These are phyloP conservation scores for Kwoniella dejecticola DNA, from an alignment of 768 basidiomycete genomes.

Conservation along the genomic window DNA sequence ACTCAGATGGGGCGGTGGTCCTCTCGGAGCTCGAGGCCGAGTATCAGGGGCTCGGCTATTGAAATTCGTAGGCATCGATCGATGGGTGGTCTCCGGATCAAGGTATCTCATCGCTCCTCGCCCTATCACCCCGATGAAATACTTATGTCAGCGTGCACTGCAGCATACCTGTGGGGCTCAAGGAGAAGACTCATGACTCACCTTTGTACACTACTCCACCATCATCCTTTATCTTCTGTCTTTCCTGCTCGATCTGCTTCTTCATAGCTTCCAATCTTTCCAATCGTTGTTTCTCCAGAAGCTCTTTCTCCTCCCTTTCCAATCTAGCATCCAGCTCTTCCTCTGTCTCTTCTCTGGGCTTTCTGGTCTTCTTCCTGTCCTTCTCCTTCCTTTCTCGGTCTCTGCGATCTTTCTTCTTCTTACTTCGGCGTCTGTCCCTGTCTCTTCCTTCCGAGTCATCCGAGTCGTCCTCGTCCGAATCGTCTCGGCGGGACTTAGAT, in stretches of 20 bases:
- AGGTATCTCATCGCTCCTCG: constrained; percentile 53
- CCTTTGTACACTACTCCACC: constrained; percentile 54
- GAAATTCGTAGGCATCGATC: constrained; percentile 29
- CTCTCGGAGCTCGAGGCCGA: constrained; percentile 18
- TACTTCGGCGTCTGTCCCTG: constrained; percentile 59
- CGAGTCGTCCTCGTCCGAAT: constrained; percentile 11
- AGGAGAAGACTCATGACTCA: too few species aligned
- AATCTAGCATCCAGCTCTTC: constrained; percentile 52
- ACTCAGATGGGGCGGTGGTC: constrained; percentile 6
- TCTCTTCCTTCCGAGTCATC: constrained; percentile 14
- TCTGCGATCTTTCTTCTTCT: constrained; percentile 57
- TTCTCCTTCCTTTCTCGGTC: constrained; percentile 38
- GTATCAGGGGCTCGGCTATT: constrained; percentile 23
- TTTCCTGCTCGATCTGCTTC: constrained; percentile 36
- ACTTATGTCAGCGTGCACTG: too few species aligned
- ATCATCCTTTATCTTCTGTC: constrained; percentile 25
- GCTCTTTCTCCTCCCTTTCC: constrained; percentile 54
- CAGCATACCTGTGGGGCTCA: too few species aligned
- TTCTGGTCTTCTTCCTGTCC: constrained; percentile 52
- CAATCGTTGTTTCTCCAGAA: constrained; percentile 37
- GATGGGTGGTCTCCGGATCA: constrained; percentile 41
- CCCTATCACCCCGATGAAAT: constrained; percentile 27
- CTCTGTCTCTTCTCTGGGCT: constrained; percentile 44
- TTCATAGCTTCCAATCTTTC: constrained; percentile 39
- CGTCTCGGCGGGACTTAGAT: constrained; percentile 12